These are phyloP conservation scores for Calonectria ilicicola DNA, from an alignment of 2,329 filamentous ascomycete genomes.

Conservation along the genomic window DNA sequence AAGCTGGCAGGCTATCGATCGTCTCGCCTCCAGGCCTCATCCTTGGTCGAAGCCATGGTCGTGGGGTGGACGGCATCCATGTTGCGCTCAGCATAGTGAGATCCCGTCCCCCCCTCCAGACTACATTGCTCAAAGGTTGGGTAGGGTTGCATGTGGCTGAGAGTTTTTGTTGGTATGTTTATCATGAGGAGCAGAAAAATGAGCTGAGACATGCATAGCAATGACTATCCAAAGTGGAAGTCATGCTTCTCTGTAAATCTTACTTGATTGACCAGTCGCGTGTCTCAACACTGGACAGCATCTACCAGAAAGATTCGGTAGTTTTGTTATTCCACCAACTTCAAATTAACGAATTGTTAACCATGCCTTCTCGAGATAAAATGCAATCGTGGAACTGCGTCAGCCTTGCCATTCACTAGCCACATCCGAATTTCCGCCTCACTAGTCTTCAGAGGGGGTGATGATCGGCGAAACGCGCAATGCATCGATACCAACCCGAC, in stretches of 20 bases:
- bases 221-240: background rate
- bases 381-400: slow-evolving; percentile 20
- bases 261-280: background rate
- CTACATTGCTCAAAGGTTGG: background rate
- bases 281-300: background rate
- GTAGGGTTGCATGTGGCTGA: slow-evolving; percentile 19
- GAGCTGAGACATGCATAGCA: background rate
- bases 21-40: slow-evolving; percentile 4
- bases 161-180: background rate
- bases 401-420: slow-evolving; percentile 34
- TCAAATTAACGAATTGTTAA: background rate
- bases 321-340: background rate
- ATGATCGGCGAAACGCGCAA: slow-evolving; percentile 30
- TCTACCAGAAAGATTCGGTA: background rate
- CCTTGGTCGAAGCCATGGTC: background rate
- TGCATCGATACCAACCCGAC: background rate
- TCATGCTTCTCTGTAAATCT: background rate
- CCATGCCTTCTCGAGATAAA: background rate
- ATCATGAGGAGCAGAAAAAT: background rate
- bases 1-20: slow-evolving; percentile 1
- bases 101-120: slow-evolving; percentile 14
- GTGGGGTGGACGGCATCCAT: background rate
- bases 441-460: slow-evolving; percentile 17
- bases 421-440: slow-evolving; percentile 41
- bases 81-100: background rate